These are phyloP conservation scores for Ascochyta koolunga DNA, from an alignment of 2,329 filamentous ascomycete species.

Conservation along the genomic window DNA sequence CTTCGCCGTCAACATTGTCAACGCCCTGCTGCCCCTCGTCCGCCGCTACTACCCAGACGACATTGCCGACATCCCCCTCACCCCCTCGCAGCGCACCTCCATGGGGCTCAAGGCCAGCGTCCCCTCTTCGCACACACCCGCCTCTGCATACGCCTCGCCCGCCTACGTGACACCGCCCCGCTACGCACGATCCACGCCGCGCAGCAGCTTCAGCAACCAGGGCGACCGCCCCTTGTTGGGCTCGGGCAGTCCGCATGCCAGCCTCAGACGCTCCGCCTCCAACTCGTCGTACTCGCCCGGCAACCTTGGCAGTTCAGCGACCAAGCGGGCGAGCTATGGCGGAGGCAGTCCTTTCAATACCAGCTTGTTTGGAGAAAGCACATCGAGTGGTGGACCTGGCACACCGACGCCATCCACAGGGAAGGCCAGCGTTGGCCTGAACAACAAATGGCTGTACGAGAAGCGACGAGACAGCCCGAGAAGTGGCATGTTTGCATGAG, in stretches of 20 bases:
- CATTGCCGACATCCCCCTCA: slow-evolving; percentile 87
- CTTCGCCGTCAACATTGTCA: slow-evolving; percentile 65
- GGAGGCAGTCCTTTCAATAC: slow-evolving; percentile 48
- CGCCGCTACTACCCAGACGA: slow-evolving; percentile 68
- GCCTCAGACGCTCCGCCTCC: slow-evolving; percentile 32
- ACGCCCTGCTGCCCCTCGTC: slow-evolving; percentile 75
- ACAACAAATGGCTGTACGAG: slow-evolving; percentile 95
- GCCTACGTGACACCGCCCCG: slow-evolving; percentile 85
- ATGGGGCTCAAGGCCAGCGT: slow-evolving; percentile 76
- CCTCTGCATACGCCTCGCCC: slow-evolving; percentile 54
- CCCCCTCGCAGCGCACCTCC: slow-evolving; percentile 82
- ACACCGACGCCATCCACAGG: slow-evolving; percentile 68
- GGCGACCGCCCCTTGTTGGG: slow-evolving; percentile 55
- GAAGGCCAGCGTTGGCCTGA: slow-evolving; percentile 76
- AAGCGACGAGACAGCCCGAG: slow-evolving; percentile 65
- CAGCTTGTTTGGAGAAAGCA: slow-evolving; percentile 41
- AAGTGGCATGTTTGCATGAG: slow-evolving; percentile 39
- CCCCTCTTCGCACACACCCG: slow-evolving; percentile 65
- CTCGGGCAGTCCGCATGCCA: slow-evolving; percentile 59
- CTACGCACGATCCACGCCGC: slow-evolving; percentile 77
- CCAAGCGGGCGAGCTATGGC: slow-evolving; percentile 68
- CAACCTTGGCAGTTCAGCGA: slow-evolving; percentile 58
- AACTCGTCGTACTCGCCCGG: slow-evolving; percentile 58
- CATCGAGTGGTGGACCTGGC: slow-evolving; percentile 57
- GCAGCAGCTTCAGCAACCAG: slow-evolving; percentile 62